A percentile compares a stretch with the other conserved stretches of the same genome.
phyloP scores from a whole-genome alignment of 73 alveolate species.

The Breviolum minutum region DNA sequence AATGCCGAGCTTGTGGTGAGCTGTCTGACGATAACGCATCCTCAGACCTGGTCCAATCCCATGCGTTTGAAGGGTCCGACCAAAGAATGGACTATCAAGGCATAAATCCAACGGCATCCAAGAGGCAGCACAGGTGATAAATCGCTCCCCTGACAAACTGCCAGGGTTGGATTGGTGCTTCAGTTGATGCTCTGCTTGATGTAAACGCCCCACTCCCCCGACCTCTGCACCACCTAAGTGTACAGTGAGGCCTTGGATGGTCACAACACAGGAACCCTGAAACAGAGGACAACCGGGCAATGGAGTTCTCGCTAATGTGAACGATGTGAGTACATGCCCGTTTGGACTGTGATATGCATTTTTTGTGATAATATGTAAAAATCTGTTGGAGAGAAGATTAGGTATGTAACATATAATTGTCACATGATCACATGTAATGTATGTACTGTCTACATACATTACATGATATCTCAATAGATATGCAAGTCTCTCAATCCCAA shows the following conservation, averaged over 20 bases:
- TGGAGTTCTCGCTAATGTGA: background rate
- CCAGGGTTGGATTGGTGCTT: background rate
- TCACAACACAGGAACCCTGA: background rate
- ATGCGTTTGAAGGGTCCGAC: background rate
- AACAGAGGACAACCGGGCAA: background rate
- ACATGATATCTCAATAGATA: too few relatives aligned
- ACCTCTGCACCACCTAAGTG: background rate
- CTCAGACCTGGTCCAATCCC: background rate
- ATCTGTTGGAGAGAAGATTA: too few relatives aligned
- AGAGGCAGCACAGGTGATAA: background rate
- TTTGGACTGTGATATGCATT: too few relatives aligned
- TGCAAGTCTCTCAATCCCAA: background rate
- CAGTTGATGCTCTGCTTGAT: background rate
- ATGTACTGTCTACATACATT: too few relatives aligned
- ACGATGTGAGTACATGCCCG: too few relatives aligned
- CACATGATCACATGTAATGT: background rate
- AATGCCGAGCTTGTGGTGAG: conserved; percentile 60
- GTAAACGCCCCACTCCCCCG: background rate
- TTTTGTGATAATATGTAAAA: too few relatives aligned
- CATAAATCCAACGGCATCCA: background rate
- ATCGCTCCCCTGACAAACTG: background rate
- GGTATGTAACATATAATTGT: background rate
- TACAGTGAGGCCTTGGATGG: background rate
- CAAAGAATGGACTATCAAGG: background rate
- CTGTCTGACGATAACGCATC: background rate